Percentiles rank a stretch among this genome's conserved stretches.
These are phyloP conservation scores for Ceratocystis papillata DNA, from an alignment of 2,329 filamentous ascomycete species.

Conservation along the genomic window DNA sequence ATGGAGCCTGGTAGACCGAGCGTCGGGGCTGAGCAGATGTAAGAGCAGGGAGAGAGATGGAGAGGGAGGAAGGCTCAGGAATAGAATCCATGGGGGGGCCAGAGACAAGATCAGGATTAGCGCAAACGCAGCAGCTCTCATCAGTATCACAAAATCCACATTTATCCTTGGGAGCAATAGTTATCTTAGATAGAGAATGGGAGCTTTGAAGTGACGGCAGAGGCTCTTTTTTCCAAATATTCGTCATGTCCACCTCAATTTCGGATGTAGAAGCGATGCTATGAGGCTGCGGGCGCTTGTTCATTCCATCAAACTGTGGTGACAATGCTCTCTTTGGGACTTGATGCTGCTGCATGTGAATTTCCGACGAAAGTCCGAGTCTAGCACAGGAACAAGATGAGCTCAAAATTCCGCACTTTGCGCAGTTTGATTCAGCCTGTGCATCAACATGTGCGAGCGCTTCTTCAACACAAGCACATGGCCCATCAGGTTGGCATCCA, in stretches of 20 bases:
- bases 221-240: conserved; percentile 44
- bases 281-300: conserved; percentile 36
- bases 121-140: conserved; percentile 72
- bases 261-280: conserved; percentile 32
- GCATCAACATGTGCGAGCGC: conserved; percentile 43
- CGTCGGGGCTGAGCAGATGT: conserved; percentile 35
- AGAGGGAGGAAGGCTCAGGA: conserved; percentile 13
- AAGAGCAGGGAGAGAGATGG: conserved; percentile 32
- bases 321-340: conserved; percentile 42
- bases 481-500: conserved; percentile 42
- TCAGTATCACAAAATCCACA: conserved; percentile 71
- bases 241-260: conserved; percentile 61
- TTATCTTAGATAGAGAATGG: conserved; percentile 31
- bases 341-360: not conserved
- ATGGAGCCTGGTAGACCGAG: conserved; percentile 42
- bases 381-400: conserved; percentile 54
- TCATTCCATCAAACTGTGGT: conserved; percentile 30
- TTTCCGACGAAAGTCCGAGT: conserved; percentile 42
- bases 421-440: conserved; percentile 49
- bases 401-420: conserved; percentile 49
- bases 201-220: conserved; percentile 14
- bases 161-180: conserved; percentile 48
- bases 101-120: conserved; percentile 39
- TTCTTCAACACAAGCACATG: conserved; percentile 50
- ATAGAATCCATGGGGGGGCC: conserved; percentile 17